A percentile compares a stretch with the other conserved stretches of the same genome.
phyloP scores from a whole-genome alignment of 805 yeast genomes.

The Phaffomyces opuntiae region DNA sequence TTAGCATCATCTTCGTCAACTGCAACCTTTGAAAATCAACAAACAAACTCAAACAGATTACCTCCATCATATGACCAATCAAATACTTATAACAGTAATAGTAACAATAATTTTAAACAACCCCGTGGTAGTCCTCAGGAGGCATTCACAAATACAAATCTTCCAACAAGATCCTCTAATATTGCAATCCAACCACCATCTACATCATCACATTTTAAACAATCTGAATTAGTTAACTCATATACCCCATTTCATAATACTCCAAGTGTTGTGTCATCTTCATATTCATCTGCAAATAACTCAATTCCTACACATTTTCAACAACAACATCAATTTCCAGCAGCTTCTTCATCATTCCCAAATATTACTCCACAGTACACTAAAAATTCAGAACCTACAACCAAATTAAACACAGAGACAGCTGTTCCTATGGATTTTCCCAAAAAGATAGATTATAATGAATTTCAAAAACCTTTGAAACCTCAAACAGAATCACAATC shows the following conservation, averaged over 20 bases:
- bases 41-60: slow-evolving; percentile 4
- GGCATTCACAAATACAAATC: slow-evolving; percentile 1
- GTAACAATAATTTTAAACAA: no score
- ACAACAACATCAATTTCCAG: slow-evolving; percentile 7
- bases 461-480: slow-evolving; percentile 14
- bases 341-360: slow-evolving; percentile 12
- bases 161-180: slow-evolving; percentile 15
- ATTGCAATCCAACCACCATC: slow-evolving; percentile 21
- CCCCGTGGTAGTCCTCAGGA: slow-evolving; percentile 2
- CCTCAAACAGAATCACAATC: slow-evolving; percentile 1
- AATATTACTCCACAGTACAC: not conserved
- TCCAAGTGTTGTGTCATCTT: slow-evolving; percentile 41
- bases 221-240: slow-evolving; percentile 19
- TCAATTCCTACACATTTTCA: slow-evolving; percentile 17
- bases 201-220: slow-evolving; percentile 25
- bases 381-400: slow-evolving; percentile 1
- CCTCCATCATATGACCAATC: slow-evolving; percentile 5
- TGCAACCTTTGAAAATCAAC: slow-evolving; percentile 4
- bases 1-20: slow-evolving; percentile 20
- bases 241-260: slow-evolving; percentile 37
- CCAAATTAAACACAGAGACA: slow-evolving; percentile 5
- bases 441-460: slow-evolving; percentile 7
- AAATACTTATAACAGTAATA: no score
- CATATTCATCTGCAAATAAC: slow-evolving; percentile 31
- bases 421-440: slow-evolving; percentile 13